Conservation (phyloP, 2,329 filamentous ascomycete species). For the Arthrocladium fulminans region DNA sequence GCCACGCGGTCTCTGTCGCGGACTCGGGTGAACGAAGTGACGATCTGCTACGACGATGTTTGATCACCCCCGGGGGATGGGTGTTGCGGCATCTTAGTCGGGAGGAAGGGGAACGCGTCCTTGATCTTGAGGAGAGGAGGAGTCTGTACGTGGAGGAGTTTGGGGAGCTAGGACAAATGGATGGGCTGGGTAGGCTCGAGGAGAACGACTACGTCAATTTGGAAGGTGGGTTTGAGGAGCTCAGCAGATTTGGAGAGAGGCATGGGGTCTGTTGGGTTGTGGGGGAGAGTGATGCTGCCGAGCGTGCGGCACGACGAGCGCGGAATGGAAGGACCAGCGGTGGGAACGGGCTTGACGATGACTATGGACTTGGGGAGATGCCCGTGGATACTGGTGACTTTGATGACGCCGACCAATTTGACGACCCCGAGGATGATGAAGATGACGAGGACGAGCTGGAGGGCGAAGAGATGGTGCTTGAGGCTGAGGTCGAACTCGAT, state of each 20-base stretch:
- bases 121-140: constrained; percentile 35
- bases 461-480: constrained; percentile 7
- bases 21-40: constrained; percentile 24
- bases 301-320: neutral
- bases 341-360: constrained; percentile 14
- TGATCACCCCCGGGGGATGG: constrained; percentile 39
- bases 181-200: constrained; percentile 22
- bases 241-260: constrained; percentile 37
- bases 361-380: constrained; percentile 18
- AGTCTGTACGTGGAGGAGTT: constrained; percentile 32
- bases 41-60: constrained; percentile 33
- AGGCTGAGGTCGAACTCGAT: constrained; percentile 1
- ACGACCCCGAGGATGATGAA: constrained; percentile 16
- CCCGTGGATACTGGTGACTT: constrained; percentile 9
- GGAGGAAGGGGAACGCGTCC: constrained; percentile 39
- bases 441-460: constrained; percentile 14
- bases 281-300: constrained; percentile 24
- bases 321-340: constrained; percentile 1
- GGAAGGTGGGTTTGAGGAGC: constrained; percentile 36
- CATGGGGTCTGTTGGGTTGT: constrained; percentile 38
- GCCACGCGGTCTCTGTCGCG: constrained; percentile 34
- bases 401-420: constrained; percentile 15
- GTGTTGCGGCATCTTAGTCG: constrained; percentile 36
- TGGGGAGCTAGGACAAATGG: constrained; percentile 27
- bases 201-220: constrained; percentile 37